Percentiles rank a stretch among this genome's conserved stretches.
These are phyloP conservation scores for Gynandropsis gynandra DNA, from an alignment of 345 rosid species.

Conservation along the genomic window DNA sequence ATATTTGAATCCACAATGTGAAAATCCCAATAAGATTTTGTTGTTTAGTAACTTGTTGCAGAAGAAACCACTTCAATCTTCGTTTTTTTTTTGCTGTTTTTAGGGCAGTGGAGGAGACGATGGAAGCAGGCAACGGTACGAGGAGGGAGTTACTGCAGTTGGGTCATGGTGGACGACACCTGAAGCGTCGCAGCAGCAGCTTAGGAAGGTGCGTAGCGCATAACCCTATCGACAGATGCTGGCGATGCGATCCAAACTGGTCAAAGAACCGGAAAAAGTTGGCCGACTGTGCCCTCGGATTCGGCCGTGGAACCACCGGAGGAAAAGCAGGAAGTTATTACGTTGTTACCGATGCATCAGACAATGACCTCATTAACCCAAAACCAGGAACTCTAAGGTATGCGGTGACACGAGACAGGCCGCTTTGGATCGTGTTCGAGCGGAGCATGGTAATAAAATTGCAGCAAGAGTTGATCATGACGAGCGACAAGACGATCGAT, in stretches of 20 bases:
- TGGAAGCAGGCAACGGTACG: slow-evolving; percentile 15
- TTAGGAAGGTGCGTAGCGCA: slow-evolving; percentile 38
- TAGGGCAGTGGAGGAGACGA: slow-evolving; percentile 20
- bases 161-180: slow-evolving; percentile 2
- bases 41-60: slow-evolving; percentile 2
- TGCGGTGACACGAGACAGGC: slow-evolving; percentile 55
- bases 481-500: slow-evolving; percentile 66
- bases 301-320: slow-evolving; percentile 57
- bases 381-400: slow-evolving; percentile 69
- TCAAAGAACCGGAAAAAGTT: slow-evolving; percentile 41
- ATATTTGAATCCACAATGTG: too few species aligned
- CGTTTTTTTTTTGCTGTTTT: background rate
- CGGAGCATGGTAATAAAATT: slow-evolving; percentile 56
- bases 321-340: slow-evolving; percentile 49
- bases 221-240: slow-evolving; percentile 60
- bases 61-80: slow-evolving; percentile 13
- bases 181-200: slow-evolving; percentile 1
- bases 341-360: slow-evolving; percentile 49
- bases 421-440: slow-evolving; percentile 72
- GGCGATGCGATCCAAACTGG: slow-evolving; percentile 53
- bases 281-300: slow-evolving; percentile 57
- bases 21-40: too few species aligned
- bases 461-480: slow-evolving; percentile 45
- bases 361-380: slow-evolving; percentile 43
- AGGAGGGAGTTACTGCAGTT: slow-evolving; percentile 33